Base-by-base conservation (phyloP, 192 early-diverging fungal species). In the Chytriomyces hyalinus region DNA sequence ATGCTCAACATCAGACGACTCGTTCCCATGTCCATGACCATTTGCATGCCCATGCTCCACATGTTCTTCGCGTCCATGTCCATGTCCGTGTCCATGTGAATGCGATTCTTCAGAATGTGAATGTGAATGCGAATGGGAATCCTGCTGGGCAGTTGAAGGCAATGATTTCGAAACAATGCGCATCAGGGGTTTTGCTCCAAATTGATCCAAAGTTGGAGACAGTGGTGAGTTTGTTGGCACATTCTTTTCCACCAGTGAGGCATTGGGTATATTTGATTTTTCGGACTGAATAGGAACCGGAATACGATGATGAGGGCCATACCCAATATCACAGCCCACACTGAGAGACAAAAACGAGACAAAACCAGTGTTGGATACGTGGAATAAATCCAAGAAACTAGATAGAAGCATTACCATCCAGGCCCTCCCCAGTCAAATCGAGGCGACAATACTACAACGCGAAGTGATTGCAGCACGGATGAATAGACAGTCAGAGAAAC, bases 311-410 rank as follows among this genome's bases (percentile, higher is more conserved):
- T 53, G 49, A 1, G 75, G 75, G 11, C 75, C 75, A 50, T 22
- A 76, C 13, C 75, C 75, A 57, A 76, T 76, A 44, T 76, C 75
- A 45, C 65, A 65, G 5, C 75, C 75, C 46, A 76, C 49, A 51
- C 75, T 73, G 45, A 36, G 36, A 36, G 36, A 36, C 4, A 36
- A 36, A 36, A 36, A n/a, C n/a, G n/a, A n/a, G n/a, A n/a, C n/a
- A n/a, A n/a, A n/a, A 36, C 36, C 36, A 36, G 36, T 36, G 36
- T 36, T 36, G 36, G 36, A 36, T n/a, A 64, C 4, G 22, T 6
- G 13, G 11, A 17, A 20, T 64, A 20, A 66, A n/a, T 61, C 8
- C 8, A 13, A 1, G 53, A 57, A 60, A 6, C 9, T 4, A 5
- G 6, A 44, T 6, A 26, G 20, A 44, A 10, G 20, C 36, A 20